Base-by-base conservation (phyloP, 495 filamentous ascomycete species). In the Podospora bellae-mahoneyi region DNA sequence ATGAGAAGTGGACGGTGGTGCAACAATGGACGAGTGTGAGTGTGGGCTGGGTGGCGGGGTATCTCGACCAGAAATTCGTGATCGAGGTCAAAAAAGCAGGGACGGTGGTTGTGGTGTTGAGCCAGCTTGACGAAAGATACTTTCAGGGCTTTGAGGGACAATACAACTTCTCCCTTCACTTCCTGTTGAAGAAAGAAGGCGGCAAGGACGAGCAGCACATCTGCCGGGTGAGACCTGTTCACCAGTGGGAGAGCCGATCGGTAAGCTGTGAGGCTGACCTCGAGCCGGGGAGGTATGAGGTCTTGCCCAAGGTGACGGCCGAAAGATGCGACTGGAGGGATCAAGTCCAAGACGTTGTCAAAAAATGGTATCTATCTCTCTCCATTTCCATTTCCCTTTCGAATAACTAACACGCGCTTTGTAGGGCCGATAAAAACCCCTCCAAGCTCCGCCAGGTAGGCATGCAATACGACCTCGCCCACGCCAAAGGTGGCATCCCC, bases 11-110 rank as follows among this genome's bases (percentile, higher is more conserved):
- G 94, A 89, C 86, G n/a, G 84, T 97, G 30, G 88, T 90, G 0
- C 90, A 91, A 65, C 87, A 90, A 64, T 97, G 94, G 94, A 92
- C 93, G 0, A 91, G 86, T 0, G 78, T 97, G n/a, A 87, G 88
- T 53, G 90, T 97, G 5, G 91, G 94, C 1, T 97, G 93, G 92
- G 90, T 87, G 19, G 84, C 88, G 2, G 92, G 94, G 68, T 97
- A 96, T 72, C 88, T 93, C 68, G 86, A 90, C 69, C 94, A 91
- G 19, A 92, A 92, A 66, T 97, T 96, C 75, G 79, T 84, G 64
- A 84, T 97, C 64, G 86, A 84, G 4, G 81, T 97, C 1, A 83
- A 82, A 10, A 86, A 90, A 69, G 77, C 82, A 1, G 87, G 91
- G 0, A 88, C 89, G 0, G 86, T 92, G 0, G 91, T 97, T 30